Evolutionary conservation across 179 eudicot genomes (phyloP).

Genomic region (Actinidia chinensis): DNA sequence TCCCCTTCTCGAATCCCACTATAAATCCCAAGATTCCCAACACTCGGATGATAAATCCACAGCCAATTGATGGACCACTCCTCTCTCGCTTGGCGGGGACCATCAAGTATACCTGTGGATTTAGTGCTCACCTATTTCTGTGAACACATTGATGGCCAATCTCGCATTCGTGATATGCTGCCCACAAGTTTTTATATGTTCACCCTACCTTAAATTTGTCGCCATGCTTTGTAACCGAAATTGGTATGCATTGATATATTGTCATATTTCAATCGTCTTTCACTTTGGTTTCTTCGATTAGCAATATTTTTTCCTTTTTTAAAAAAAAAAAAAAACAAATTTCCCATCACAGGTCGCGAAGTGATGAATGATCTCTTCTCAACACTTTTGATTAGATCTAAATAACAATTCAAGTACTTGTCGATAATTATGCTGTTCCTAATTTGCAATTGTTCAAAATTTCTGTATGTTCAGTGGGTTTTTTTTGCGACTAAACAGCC

Average conservation of each 20-base stretch:
- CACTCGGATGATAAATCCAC: background rate
- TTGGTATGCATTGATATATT: background rate
- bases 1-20: too few species aligned
- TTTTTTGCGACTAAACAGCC: background rate
- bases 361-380: background rate
- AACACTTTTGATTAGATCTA: background rate
- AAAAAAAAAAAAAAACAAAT: too few species aligned
- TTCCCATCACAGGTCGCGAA: background rate
- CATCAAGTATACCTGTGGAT: background rate
- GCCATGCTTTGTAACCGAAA: slow-evolving; percentile 1
- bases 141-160: background rate
- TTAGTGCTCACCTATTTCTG: background rate
- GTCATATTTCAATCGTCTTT: background rate
- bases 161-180: too few species aligned
- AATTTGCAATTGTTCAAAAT: slow-evolving; percentile 2
- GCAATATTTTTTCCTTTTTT: background rate
- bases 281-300: background rate
- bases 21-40: too few species aligned
- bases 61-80: background rate
- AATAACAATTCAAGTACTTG: background rate
- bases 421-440: background rate
- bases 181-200: too few species aligned
- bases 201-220: background rate
- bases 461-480: background rate
- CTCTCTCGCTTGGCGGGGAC: too few species aligned